A percentile compares a stretch with the other conserved stretches of the same genome.
These are phyloP conservation scores for Helenozyma rhizophorensis DNA, from an alignment of 805 yeast species.

Conservation along the genomic window DNA sequence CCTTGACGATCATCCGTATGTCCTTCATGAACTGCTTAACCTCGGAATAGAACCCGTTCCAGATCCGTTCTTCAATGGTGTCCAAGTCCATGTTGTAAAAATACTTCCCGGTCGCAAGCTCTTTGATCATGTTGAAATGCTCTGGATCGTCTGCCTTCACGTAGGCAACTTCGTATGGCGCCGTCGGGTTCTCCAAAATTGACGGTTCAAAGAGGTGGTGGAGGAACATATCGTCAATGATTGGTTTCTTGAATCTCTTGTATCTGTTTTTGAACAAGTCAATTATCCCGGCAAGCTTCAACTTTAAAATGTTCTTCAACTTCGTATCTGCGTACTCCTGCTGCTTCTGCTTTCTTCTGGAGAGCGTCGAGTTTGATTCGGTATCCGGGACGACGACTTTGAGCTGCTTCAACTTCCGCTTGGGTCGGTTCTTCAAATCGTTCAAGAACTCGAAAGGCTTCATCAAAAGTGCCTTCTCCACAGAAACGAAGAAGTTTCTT, in stretches of 20 bases:
- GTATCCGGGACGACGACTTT: slow-evolving; percentile 22
- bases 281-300: slow-evolving; percentile 83
- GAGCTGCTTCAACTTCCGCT: slow-evolving; percentile 40
- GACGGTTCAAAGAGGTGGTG: slow-evolving; percentile 73
- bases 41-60: slow-evolving; percentile 95
- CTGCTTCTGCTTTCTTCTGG: slow-evolving; percentile 44
- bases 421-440: slow-evolving; percentile 56
- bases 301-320: slow-evolving; percentile 77
- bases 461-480: slow-evolving; percentile 54
- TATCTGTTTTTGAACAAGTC: slow-evolving; percentile 84
- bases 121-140: slow-evolving; percentile 73
- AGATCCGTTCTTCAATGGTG: slow-evolving; percentile 85
- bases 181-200: slow-evolving; percentile 32
- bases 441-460: slow-evolving; percentile 68
- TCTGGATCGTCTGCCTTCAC: slow-evolving; percentile 43
- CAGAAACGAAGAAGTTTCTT: slow-evolving; percentile 47
- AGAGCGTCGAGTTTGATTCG: slow-evolving; percentile 27
- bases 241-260: slow-evolving; percentile 86
- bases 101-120: slow-evolving; percentile 64
- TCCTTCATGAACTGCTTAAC: slow-evolving; percentile 88
- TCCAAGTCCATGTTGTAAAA: slow-evolving; percentile 90
- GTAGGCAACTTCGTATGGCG: slow-evolving; percentile 35
- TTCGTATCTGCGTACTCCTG: slow-evolving; percentile 68
- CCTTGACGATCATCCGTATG: slow-evolving; percentile 76
- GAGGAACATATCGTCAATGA: slow-evolving; percentile 71